Evolutionary conservation across 768 basidiomycete species (phyloP).

Genomic region (Hemileccinum rubropunctum): DNA sequence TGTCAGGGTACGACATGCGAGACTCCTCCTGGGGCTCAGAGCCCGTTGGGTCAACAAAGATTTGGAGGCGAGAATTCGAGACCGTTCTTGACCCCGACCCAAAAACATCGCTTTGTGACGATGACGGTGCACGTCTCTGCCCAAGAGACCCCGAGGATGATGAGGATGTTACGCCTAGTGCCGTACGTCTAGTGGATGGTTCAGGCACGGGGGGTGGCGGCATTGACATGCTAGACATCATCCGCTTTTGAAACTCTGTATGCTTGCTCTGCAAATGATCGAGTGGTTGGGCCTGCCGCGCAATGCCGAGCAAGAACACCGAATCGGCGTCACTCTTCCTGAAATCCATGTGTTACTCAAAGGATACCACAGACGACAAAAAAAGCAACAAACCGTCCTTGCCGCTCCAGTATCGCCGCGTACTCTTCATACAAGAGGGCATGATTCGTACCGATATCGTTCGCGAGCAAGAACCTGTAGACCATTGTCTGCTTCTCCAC

Average conservation of each 20-base stretch:
- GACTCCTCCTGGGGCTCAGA: conserved; percentile 44
- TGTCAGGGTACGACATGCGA: conserved; percentile 58
- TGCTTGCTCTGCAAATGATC: conserved; percentile 78
- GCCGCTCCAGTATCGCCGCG: conserved; percentile 78
- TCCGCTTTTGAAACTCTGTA: conserved; percentile 87
- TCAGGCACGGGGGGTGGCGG: conserved; percentile 38
- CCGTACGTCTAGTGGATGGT: conserved; percentile 39
- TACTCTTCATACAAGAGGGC: conserved; percentile 91
- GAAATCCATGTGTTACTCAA: conserved; percentile 8
- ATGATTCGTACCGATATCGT: conserved; percentile 83
- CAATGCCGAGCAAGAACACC: conserved; percentile 84
- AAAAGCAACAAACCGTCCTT: conserved; percentile 61
- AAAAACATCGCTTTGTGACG: conserved; percentile 29
- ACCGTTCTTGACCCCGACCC: conserved; percentile 34
- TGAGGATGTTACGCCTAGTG: conserved; percentile 44
- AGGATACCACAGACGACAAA: conserved; percentile 33
- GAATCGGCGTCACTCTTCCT: conserved; percentile 90
- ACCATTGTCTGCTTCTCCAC: conserved; percentile 89
- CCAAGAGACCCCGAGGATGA: conserved; percentile 30
- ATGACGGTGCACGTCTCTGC: conserved; percentile 9
- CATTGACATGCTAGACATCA: conserved; percentile 57
- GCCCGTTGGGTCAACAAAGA: conserved; percentile 73
- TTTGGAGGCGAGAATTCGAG: conserved; percentile 58
- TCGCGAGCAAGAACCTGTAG: conserved; percentile 85
- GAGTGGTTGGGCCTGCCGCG: conserved; percentile 74